Percentiles rank a stretch among this genome's conserved stretches.
Conservation (phyloP, 192 early-diverging fungal species). For the Anaeromyces robustus region DNA sequence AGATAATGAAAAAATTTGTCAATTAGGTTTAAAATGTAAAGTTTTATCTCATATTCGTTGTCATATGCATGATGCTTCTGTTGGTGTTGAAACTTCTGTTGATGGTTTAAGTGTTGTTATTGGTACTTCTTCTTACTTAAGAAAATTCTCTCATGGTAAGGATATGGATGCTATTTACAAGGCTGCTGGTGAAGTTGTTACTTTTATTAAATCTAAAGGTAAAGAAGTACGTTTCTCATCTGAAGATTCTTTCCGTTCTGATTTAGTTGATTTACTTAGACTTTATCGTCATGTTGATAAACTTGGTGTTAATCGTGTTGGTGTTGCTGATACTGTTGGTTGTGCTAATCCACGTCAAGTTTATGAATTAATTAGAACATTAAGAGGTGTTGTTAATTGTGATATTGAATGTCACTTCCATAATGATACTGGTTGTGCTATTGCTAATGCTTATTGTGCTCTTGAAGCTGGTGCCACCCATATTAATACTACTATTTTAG, state of each 20-base stretch:
- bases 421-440: slow-evolving; percentile 98
- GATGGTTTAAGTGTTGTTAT: slow-evolving; percentile 96
- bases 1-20: slow-evolving; percentile 82
- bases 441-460: slow-evolving; percentile 93
- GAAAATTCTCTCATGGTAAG: slow-evolving; percentile 98
- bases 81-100: slow-evolving; percentile 93
- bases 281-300: slow-evolving; percentile 94
- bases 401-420: slow-evolving; percentile 99
- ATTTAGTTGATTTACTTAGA: slow-evolving; percentile 91
- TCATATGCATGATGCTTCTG: slow-evolving; percentile 96
- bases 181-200: slow-evolving; percentile 89
- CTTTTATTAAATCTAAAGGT: slow-evolving; percentile 88
- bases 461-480: slow-evolving; percentile 95
- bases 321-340: slow-evolving; percentile 97
- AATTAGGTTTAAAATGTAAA: slow-evolving; percentile 92
- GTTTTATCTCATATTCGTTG: slow-evolving; percentile 91
- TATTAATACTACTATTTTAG: slow-evolving; percentile 93
- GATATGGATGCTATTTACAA: slow-evolving; percentile 97
- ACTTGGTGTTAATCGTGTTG: slow-evolving; percentile 95
- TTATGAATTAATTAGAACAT: slow-evolving; percentile 88
- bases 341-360: slow-evolving; percentile 97
- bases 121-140: slow-evolving; percentile 86
- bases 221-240: slow-evolving; percentile 95
- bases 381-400: slow-evolving; percentile 86
- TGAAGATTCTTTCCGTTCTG: slow-evolving; percentile 95